Evolutionary conservation across 331 rosid genomes (phyloP), one percentile per base, ranked within the genome.

Genomic region (Malus hybrid): DNA sequence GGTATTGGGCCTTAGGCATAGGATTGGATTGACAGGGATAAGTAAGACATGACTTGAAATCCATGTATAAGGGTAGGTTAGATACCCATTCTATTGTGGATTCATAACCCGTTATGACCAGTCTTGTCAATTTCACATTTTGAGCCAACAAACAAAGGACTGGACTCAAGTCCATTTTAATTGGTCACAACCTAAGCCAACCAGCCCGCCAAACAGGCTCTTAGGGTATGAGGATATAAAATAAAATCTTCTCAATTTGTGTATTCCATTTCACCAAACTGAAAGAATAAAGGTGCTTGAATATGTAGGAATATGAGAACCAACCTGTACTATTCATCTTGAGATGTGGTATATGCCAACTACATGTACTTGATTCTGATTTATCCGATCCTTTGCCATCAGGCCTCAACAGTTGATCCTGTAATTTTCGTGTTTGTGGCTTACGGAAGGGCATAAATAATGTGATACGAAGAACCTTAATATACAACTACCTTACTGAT

Each of bases 401-500:
- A 39, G 46, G 46, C 46, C 46, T 12, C 46, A 39, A 39, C 12
- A 10, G 46, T n/a, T 56, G 50, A n/a, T 71, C 30, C n/a, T 70
- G n/a, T 52, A 12, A 30, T 39, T 56, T 33, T 39, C 28, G 1
- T 60, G 36, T 42, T 9, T 36, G 28, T 58, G 76, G 57, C 57
- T 72, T 58, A 60, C 16, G 7, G 58, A 16, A 26, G 68, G 22
- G 53, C 60, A 34, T 57, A 39, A 10, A 39, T 39, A 39, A 10
- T 10, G 42, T 36, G 42, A 36, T 36, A 0, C 42, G 42, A 24
- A 53, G 75, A 28, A 29, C 48, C 26, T 52, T 72, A 29, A 11
- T 20, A 6, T 77, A 39, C 70, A 76, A 34, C 26, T 10, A 56
- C 80, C 60, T 70, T 34, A n/a, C n/a, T n/a, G n/a, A n/a, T n/a